Percentiles rank a stretch among this genome's conserved stretches.
Conservation (phyloP, 208 protist genomes). For the Perkinsela sp. region DNA sequence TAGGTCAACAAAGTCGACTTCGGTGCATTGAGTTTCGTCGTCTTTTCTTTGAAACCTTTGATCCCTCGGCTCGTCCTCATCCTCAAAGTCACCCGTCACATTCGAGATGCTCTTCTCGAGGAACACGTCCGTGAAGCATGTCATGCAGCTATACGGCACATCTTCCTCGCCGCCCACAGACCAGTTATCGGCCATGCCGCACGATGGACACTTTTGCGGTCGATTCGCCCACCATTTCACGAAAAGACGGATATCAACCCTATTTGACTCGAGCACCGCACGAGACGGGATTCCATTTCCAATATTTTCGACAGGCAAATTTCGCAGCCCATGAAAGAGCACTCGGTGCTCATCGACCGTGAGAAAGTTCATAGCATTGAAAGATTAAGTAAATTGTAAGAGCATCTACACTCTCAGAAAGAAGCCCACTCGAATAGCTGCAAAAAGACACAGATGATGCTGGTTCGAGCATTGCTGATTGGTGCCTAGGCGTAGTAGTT, state of each 20-base stretch:
- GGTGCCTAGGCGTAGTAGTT: constrained; percentile 98
- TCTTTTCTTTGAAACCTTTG: no score
- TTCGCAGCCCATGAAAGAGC: neutral
- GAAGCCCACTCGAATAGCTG: no score
- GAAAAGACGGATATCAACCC: neutral
- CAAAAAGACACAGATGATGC: no score
- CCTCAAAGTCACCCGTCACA: no score
- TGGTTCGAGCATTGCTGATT: no score
- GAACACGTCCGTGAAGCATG: neutral
- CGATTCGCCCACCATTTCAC: neutral
- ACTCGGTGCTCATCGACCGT: neutral
- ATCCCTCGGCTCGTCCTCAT: no score
- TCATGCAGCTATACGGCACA: neutral
- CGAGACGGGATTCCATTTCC: neutral
- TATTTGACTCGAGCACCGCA: neutral
- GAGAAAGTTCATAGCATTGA: neutral
- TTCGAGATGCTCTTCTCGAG: neutral
- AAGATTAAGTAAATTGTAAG: no score
- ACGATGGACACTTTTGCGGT: neutral
- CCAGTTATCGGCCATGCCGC: neutral
- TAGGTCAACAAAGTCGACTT: neutral
- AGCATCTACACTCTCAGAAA: no score
- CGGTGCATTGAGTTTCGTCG: no score
- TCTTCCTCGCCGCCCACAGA: neutral
- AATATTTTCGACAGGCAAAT: neutral